These are phyloP conservation scores for Aspergillus sclerotioniger DNA, from an alignment of 495 filamentous ascomycete species.

Conservation along the genomic window DNA sequence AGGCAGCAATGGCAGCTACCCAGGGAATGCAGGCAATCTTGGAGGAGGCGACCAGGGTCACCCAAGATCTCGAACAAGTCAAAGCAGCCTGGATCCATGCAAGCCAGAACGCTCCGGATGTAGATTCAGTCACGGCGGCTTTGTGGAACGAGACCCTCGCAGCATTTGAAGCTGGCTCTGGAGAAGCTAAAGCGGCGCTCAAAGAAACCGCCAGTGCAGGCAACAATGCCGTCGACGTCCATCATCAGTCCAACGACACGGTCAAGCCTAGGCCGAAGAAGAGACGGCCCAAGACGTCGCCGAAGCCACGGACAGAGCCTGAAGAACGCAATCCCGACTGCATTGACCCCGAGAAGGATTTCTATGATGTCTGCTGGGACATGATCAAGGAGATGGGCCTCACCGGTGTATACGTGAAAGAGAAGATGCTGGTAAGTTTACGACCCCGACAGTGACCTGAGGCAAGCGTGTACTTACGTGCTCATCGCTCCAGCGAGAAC, in stretches of 20 bases:
- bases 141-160: too few relatives aligned
- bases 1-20: too few relatives aligned
- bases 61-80: too few relatives aligned
- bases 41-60: too few relatives aligned
- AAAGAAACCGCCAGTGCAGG: neutral
- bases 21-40: too few relatives aligned
- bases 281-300: neutral
- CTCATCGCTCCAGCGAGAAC: neutral
- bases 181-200: neutral
- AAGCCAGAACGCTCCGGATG: too few relatives aligned
- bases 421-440: neutral
- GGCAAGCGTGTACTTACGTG: neutral
- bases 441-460: neutral
- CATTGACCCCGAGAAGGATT: conserved; percentile 12
- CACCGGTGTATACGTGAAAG: neutral
- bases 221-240: neutral
- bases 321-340: neutral
- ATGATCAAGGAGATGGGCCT: neutral
- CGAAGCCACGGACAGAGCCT: neutral
- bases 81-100: too few relatives aligned
- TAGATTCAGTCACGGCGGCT: too few relatives aligned
- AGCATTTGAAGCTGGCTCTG: too few relatives aligned
- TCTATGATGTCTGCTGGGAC: conserved; percentile 2
- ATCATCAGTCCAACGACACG: too few relatives aligned
- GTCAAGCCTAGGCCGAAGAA: neutral